Evolutionary conservation across 306 rosid species (phyloP), one percentile per base, ranked within the genome.

Genomic region (Sphenostylis stenocarpa): DNA sequence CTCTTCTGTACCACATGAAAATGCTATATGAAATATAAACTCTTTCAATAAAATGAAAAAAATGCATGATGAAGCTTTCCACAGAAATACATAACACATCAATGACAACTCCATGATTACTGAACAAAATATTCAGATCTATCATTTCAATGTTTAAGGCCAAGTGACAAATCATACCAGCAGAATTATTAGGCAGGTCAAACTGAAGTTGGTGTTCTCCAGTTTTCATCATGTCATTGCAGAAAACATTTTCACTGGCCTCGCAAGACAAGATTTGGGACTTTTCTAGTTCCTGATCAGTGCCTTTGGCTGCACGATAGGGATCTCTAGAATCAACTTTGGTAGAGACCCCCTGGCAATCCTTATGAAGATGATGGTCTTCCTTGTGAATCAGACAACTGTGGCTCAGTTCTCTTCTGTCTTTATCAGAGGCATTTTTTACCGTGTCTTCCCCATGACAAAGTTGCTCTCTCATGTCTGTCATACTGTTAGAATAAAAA

Each of bases 401-500:
- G 76, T 60, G 78, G 76, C 73, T 71, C 11, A 58, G 82, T 60
- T 47, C 80, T 76, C 67, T 39, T 72, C 56, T 84, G 73, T 64
- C 73, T 58, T 65, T 73, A 29, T 52, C 77, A 68, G 86, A 73
- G 72, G 52, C 67, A n/a, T 68, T 58, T 56, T 76, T 55, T 44
- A 41, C 75, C 2, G 39, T 6, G 74, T 34, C 77, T 34, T 81
- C 80, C 57, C 75, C 70, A 20, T 78, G 83, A 29, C 7, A 44
- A 66, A 44, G 78, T 48, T 70, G 57, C 81, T 78, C 87, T 39
- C 70, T 49, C 78, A 11, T 16, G 13, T 16, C 49, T 70, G 68
- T 38, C 73, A 39, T 43, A 70, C 94, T 89, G 83, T 81, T 67
- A 82, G 63, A 76, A 85, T 24, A 68, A 56, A 81, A 64, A 62